These are phyloP conservation scores for Penicillium expansum DNA, from an alignment of 2,329 filamentous ascomycete species.

Conservation along the genomic window DNA sequence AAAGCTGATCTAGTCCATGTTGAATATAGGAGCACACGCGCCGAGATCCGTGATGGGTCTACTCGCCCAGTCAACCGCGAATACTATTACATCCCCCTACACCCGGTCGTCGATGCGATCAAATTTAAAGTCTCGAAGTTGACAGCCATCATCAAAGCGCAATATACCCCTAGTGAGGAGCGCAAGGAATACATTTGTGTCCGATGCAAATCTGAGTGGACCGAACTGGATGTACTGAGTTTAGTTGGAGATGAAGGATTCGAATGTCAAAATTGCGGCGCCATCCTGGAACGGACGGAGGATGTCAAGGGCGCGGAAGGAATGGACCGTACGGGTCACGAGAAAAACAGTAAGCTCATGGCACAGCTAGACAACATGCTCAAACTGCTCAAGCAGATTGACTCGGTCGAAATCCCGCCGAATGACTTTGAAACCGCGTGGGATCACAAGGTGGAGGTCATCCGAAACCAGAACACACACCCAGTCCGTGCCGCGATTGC, in stretches of 20 bases:
- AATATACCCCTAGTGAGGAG: conserved; percentile 75
- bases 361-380: conserved; percentile 48
- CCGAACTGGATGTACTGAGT: conserved; percentile 83
- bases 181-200: conserved; percentile 89
- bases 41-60: conserved; percentile 76
- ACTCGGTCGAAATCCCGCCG: conserved; percentile 46
- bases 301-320: conserved; percentile 45
- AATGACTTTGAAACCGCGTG: conserved; percentile 51
- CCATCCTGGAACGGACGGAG: conserved; percentile 45
- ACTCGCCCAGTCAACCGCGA: conserved; percentile 79
- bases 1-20: conserved; percentile 13
- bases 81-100: conserved; percentile 97
- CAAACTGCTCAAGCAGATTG: conserved; percentile 49
- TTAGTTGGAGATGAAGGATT: conserved; percentile 67
- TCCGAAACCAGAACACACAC: conserved; percentile 44
- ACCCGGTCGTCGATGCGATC: conserved; percentile 89
- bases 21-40: conserved; percentile 61
- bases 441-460: conserved; percentile 48
- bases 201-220: conserved; percentile 81
- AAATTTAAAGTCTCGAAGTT: conserved; percentile 91
- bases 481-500: conserved; percentile 43
- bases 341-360: conserved; percentile 51
- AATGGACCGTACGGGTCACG: conserved; percentile 48
- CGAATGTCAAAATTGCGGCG: conserved; percentile 74
- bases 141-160: conserved; percentile 82